Evolutionary conservation across 331 rosid genomes (phyloP).

Genomic region (Rosa hybrid): DNA sequence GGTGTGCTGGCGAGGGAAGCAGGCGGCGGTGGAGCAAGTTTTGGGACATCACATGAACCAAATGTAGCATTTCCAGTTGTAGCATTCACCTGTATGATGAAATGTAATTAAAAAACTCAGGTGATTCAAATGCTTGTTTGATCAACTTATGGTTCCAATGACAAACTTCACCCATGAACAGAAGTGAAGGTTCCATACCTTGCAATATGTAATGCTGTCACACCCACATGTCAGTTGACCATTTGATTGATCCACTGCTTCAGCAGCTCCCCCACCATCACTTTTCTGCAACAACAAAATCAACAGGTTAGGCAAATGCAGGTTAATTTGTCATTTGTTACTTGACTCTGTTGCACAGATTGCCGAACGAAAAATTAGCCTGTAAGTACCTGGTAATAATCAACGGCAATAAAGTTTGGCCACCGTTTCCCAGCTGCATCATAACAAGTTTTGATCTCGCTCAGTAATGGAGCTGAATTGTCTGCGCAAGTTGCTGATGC

Average conservation of each 20-base stretch:
- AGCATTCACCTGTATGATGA: constrained; percentile 51
- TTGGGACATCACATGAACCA: constrained; percentile 83
- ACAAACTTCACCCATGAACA: neutral
- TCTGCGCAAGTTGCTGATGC: constrained; percentile 55
- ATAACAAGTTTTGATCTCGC: constrained; percentile 61
- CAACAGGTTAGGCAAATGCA: constrained; percentile 10
- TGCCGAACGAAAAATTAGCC: neutral
- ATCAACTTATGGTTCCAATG: neutral
- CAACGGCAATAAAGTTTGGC: constrained; percentile 95
- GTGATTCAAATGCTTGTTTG: neutral
- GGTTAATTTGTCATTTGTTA: neutral
- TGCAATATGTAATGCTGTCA: constrained; percentile 84
- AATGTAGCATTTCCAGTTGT: constrained; percentile 47
- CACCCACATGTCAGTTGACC: constrained; percentile 97
- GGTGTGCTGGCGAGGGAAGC: constrained; percentile 37
- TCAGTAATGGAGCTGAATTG: constrained; percentile 68
- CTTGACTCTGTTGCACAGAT: neutral
- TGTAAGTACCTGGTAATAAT: constrained; percentile 64
- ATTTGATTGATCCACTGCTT: constrained; percentile 82
- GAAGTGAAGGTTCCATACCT: constrained; percentile 51
- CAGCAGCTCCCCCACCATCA: constrained; percentile 97
- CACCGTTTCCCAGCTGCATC: constrained; percentile 71
- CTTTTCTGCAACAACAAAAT: constrained; percentile 58
- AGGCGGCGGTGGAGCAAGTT: constrained; percentile 90
- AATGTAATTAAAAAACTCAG: neutral